Conservation (phyloP, 495 filamentous ascomycete genomes). For the Talaromyces adpressus region DNA sequence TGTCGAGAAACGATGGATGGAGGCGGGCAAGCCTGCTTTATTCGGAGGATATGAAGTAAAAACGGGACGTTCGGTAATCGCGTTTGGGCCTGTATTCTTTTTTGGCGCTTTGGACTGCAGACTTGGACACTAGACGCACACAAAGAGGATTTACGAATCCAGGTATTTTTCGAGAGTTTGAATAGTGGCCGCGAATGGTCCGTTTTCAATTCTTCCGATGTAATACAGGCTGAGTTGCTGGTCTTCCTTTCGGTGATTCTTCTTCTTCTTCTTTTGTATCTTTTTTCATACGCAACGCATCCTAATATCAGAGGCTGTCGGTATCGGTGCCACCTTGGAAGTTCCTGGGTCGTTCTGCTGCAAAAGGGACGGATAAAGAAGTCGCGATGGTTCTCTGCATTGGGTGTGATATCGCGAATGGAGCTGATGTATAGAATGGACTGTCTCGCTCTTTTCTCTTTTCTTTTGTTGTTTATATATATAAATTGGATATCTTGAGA, state of each 20-base stretch:
- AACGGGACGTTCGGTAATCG: neutral
- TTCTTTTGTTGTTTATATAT: neutral
- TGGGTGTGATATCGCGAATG: neutral
- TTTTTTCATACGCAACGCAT: neutral
- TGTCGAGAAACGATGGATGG: neutral
- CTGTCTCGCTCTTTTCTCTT: neutral
- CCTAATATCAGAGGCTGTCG: neutral
- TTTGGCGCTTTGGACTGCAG: neutral
- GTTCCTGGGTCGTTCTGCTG: constrained; percentile 1
- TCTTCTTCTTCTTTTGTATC: neutral
- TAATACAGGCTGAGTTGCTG: neutral
- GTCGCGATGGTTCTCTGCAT: constrained; percentile 19
- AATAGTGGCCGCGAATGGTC: neutral
- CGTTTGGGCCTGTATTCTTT: neutral
- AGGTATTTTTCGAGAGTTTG: neutral
- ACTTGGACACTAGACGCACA: neutral
- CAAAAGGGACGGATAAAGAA: neutral
- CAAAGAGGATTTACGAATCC: neutral
- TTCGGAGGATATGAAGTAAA: neutral
- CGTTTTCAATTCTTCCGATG: neutral
- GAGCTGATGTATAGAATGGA: neutral
- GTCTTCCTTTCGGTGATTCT: neutral
- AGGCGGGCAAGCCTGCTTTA: neutral
- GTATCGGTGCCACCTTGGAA: constrained; percentile 2
- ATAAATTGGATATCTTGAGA: neutral